Conservation (phyloP, 2,329 filamentous ascomycete genomes). For the Colletotrichum eremochloae region DNA sequence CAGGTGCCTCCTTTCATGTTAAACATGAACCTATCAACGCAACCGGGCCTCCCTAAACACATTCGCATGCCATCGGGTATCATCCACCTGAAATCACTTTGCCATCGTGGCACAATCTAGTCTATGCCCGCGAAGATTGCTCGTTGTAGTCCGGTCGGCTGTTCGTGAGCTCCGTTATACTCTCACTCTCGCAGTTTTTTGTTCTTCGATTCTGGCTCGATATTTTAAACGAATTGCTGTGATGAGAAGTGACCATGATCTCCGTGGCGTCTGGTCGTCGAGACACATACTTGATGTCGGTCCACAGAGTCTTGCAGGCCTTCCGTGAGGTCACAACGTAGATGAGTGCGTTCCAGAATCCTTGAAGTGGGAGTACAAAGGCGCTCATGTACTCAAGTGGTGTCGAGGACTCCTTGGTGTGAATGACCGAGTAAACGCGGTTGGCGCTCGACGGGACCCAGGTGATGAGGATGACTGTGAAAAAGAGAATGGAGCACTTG, state of each 20-base stretch:
- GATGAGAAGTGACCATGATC: constrained; percentile 48
- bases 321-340: constrained; percentile 79
- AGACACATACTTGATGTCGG: constrained; percentile 51
- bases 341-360: constrained; percentile 87
- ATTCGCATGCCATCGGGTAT: constrained; percentile 26
- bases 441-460: constrained; percentile 86
- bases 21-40: not conserved
- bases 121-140: constrained; percentile 10
- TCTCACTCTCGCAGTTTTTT: constrained; percentile 62
- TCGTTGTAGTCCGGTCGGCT: constrained; percentile 55
- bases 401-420: constrained; percentile 65
- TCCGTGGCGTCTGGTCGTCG: constrained; percentile 52
- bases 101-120: not conserved
- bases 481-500: constrained; percentile 79
- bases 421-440: constrained; percentile 77
- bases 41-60: not conserved
- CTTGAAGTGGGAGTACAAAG: constrained; percentile 83
- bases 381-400: constrained; percentile 78
- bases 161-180: constrained; percentile 63
- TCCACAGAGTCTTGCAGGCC: constrained; percentile 67
- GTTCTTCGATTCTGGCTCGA: constrained; percentile 42
- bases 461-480: constrained; percentile 77
- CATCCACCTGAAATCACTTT: constrained; percentile 23
- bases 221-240: constrained; percentile 51
- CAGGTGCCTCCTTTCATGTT: not conserved